Evolutionary conservation across 2,329 filamentous ascomycete genomes (phyloP).

Genomic region (Ploettnerulaceae sp.): DNA sequence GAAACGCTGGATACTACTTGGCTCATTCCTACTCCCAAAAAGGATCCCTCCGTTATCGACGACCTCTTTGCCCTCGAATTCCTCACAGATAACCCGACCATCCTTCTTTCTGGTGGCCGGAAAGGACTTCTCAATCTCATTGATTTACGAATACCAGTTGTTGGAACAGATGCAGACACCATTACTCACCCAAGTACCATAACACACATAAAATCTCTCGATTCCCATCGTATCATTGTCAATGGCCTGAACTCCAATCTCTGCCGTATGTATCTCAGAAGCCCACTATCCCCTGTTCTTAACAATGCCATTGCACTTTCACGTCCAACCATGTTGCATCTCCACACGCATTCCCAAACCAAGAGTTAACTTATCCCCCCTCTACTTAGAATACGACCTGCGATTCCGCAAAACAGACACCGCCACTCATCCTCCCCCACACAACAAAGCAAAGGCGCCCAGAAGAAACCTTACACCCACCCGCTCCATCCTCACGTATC

Average conservation of each 20-base stretch:
- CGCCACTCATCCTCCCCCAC: neutral
- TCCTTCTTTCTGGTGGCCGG: conserved; percentile 49
- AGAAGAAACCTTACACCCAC: conserved; percentile 12
- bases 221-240: conserved; percentile 47
- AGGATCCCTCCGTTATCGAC: conserved; percentile 31
- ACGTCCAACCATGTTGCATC: neutral
- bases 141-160: conserved; percentile 33
- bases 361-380: neutral
- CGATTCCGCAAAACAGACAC: conserved; percentile 38
- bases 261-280: conserved; percentile 28
- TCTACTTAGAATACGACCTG: conserved; percentile 49
- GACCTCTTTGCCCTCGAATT: conserved; percentile 47
- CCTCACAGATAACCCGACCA: conserved; percentile 38
- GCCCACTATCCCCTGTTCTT: neutral
- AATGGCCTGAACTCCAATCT: conserved; percentile 47
- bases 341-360: neutral
- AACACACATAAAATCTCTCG: conserved; percentile 47
- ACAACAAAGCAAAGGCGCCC: neutral
- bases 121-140: conserved; percentile 39
- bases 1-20: conserved; percentile 12
- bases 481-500: conserved; percentile 44
- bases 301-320: neutral
- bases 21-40: conserved; percentile 15
- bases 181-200: conserved; percentile 38
- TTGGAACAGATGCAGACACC: conserved; percentile 12